Percentiles rank a stretch among this genome's conserved stretches.
phyloP scores from a whole-genome alignment of 2,329 filamentous ascomycete genomes.

The Talaromyces sp. region DNA sequence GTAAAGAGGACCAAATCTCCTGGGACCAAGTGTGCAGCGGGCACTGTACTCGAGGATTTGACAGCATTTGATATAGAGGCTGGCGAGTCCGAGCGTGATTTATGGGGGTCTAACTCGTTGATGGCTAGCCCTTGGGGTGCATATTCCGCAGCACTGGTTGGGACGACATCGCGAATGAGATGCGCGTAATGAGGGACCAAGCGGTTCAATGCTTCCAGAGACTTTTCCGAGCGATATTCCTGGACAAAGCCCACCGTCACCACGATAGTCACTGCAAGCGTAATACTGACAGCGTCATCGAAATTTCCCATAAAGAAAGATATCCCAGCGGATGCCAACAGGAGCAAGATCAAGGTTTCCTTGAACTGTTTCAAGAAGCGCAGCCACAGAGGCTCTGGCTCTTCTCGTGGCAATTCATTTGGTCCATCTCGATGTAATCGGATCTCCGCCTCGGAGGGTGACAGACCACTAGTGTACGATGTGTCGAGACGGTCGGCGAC shows the following conservation, averaged over 20 bases:
- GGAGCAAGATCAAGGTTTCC: slow-evolving; percentile 87
- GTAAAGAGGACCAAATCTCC: slow-evolving; percentile 92
- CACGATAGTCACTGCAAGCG: slow-evolving; percentile 92
- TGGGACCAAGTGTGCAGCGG: slow-evolving; percentile 79
- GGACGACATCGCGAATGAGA: slow-evolving; percentile 62
- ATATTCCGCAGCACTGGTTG: slow-evolving; percentile 15
- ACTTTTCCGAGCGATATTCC: slow-evolving; percentile 96
- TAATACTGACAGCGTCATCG: slow-evolving; percentile 93
- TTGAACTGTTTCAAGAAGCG: slow-evolving; percentile 96
- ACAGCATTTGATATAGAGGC: slow-evolving; percentile 58
- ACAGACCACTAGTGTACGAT: slow-evolving; percentile 75
- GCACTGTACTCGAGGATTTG: slow-evolving; percentile 76
- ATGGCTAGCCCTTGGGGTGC: slow-evolving; percentile 20
- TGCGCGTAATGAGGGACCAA: slow-evolving; percentile 94
- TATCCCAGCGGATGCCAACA: slow-evolving; percentile 79
- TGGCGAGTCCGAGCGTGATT: slow-evolving; percentile 39
- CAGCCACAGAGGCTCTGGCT: slow-evolving; percentile 89
- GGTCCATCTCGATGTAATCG: slow-evolving; percentile 75
- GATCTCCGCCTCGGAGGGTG: slow-evolving; percentile 71
- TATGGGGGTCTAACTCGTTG: slow-evolving; percentile 45
- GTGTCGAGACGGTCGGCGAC: slow-evolving; percentile 72
- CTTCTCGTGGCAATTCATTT: slow-evolving; percentile 92
- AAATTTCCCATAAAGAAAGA: slow-evolving; percentile 88
- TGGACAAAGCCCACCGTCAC: slow-evolving; percentile 94
- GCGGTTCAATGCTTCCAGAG: slow-evolving; percentile 87